Percentiles rank a stretch among this genome's conserved stretches.
Evolutionary conservation across 345 rosid species (phyloP).

Genomic region (Erysimum cheiranthoides): DNA sequence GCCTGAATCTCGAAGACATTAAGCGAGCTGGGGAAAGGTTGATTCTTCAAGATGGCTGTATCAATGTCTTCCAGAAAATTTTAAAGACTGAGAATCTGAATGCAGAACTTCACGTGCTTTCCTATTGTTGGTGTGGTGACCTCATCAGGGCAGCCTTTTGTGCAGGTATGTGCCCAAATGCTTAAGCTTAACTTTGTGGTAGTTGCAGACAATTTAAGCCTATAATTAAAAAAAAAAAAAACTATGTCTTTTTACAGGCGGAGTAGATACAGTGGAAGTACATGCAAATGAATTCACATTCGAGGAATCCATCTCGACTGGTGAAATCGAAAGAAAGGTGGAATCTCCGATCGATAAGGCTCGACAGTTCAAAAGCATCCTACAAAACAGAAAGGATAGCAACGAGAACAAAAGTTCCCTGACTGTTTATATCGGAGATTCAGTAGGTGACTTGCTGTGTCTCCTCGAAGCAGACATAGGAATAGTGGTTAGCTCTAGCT

Average conservation of each 20-base stretch:
- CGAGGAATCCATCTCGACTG: constrained; percentile 74
- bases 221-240: background rate
- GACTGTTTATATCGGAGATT: constrained; percentile 86
- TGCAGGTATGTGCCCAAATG: constrained; percentile 53
- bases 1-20: constrained; percentile 84
- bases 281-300: constrained; percentile 85
- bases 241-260: constrained; percentile 53
- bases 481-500: constrained; percentile 79
- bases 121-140: constrained; percentile 97
- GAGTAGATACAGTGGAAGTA: constrained; percentile 59
- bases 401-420: constrained; percentile 49
- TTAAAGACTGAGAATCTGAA: constrained; percentile 58
- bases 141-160: constrained; percentile 81
- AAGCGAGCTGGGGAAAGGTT: constrained; percentile 88
- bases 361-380: constrained; percentile 60
- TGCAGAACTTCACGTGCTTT: constrained; percentile 72
- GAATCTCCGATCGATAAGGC: constrained; percentile 84
- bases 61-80: constrained; percentile 68
- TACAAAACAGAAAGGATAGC: constrained; percentile 43
- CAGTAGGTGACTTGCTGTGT: constrained; percentile 93
- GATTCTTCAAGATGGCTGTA: constrained; percentile 93
- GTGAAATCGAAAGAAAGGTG: constrained; percentile 68
- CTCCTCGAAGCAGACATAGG: constrained; percentile 93
- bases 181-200: background rate
- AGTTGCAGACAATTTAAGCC: background rate